Conservation (phyloP, 1,284 basidiomycete species). For the Cryptococcus sp. region DNA sequence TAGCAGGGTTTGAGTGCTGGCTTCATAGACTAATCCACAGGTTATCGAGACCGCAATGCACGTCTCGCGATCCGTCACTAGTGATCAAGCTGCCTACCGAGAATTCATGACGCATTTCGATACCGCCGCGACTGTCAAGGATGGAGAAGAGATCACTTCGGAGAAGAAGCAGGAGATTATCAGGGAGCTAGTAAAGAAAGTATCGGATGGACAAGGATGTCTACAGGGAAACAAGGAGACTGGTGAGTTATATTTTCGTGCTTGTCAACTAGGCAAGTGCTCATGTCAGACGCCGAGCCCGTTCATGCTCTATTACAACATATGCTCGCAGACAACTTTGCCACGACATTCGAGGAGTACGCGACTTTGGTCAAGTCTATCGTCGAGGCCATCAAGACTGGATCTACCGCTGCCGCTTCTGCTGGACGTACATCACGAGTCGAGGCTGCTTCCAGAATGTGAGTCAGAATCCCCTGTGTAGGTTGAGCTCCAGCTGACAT, state of each 20-base stretch:
- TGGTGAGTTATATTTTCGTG: slow-evolving; percentile 22
- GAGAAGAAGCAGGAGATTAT: slow-evolving; percentile 48
- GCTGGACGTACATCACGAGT: slow-evolving; percentile 27
- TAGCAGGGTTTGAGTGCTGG: too few species aligned
- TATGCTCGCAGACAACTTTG: slow-evolving; percentile 36
- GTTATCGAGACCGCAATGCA: slow-evolving; percentile 75
- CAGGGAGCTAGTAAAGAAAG: slow-evolving; percentile 32
- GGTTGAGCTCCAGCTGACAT: too few species aligned
- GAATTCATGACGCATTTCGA: slow-evolving; percentile 64
- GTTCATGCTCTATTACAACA: slow-evolving; percentile 41
- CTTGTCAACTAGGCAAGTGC: neutral
- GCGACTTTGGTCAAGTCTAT: slow-evolving; percentile 28
- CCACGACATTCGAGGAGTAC: slow-evolving; percentile 26
- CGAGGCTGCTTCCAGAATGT: slow-evolving; percentile 45
- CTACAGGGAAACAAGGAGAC: slow-evolving; percentile 41
- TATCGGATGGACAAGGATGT: slow-evolving; percentile 38
- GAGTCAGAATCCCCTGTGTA: too few species aligned
- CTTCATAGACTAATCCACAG: slow-evolving; percentile 46
- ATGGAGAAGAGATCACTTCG: slow-evolving; percentile 57
- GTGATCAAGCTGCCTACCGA: slow-evolving; percentile 60
- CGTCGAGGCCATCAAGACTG: slow-evolving; percentile 36
- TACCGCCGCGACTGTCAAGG: slow-evolving; percentile 55
- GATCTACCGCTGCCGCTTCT: slow-evolving; percentile 31
- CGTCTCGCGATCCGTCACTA: slow-evolving; percentile 64
- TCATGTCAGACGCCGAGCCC: slow-evolving; percentile 39